phyloP scores from a whole-genome alignment of 805 yeast genomes.

The Teunomyces gatunensis region DNA sequence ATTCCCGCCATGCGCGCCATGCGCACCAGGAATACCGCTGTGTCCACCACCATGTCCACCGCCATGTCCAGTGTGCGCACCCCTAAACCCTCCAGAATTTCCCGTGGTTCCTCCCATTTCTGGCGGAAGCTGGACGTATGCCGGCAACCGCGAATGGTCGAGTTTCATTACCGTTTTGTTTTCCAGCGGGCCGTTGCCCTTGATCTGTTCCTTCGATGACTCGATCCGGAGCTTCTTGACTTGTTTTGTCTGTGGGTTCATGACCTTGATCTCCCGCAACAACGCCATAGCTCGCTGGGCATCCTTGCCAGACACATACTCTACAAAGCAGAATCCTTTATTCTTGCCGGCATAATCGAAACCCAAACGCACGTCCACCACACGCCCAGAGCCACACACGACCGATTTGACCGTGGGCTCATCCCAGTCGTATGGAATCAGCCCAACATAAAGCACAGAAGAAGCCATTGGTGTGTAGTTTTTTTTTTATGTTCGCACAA shows the following conservation, averaged over 20 bases:
- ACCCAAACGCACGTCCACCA: conserved; percentile 65
- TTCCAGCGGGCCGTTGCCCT: conserved; percentile 32
- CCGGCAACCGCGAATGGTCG: conserved; percentile 49
- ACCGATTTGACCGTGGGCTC: conserved; percentile 57
- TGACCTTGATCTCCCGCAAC: conserved; percentile 43
- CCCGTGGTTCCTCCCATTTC: conserved; percentile 31
- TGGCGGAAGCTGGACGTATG: conserved; percentile 55
- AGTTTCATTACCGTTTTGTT: conserved; percentile 44
- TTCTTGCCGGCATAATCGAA: conserved; percentile 56
- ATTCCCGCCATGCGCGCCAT: not conserved
- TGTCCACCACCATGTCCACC: not conserved
- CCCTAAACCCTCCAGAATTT: too few species aligned
- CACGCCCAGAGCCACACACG: conserved; percentile 70
- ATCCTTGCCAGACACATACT: conserved; percentile 49
- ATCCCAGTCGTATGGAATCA: conserved; percentile 71
- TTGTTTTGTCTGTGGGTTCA: conserved; percentile 23
- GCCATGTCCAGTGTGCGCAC: too few species aligned
- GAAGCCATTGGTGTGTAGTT: conserved; percentile 17
- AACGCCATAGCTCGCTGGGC: conserved; percentile 49
- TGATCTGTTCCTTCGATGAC: conserved; percentile 58
- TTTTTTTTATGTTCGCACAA: not conserved
- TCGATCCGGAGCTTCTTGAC: conserved; percentile 53
- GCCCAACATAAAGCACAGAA: conserved; percentile 56
- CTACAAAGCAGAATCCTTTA: conserved; percentile 68
- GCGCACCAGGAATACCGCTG: not conserved